Base-by-base conservation (phyloP, 805 yeast species). In the Candida sithepensis region DNA sequence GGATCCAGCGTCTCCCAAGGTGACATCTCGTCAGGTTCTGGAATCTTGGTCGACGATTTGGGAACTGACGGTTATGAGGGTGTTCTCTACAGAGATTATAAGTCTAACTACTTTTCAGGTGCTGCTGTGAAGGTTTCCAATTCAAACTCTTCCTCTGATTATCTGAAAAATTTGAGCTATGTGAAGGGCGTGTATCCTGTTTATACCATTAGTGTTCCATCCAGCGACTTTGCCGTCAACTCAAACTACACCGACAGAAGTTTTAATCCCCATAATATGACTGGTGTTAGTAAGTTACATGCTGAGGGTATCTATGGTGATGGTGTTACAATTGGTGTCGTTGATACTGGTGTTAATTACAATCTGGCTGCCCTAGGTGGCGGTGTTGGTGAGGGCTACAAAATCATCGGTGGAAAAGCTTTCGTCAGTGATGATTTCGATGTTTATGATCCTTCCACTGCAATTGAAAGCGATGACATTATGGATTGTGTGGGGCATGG, bases 401-500 rank as follows among this genome's bases (percentile, higher is more conserved):
- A 49, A n/a, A 48, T 59, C 41, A 48, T 42, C 10, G 48, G 47
- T 23, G 60, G 58, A 33, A 30, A 51, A n/a, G 55, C 47, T 37
- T 48, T 39, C 14, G 52, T 44, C 36, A 48, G 48, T 44, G 50
- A 52, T 28, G 37, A 43, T 32, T 50, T n/a, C 33, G 10, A 26
- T 26, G 24, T 22, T 33, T 9, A 34, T 21, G 46, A 48, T 20
- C 36, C 48, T 43, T n/a, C 20, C 16, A 16, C 44, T 16, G 42
- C 41, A 3, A 41, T 32, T 10, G 48, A 41, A 21, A 44, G 37
- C 24, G 46, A 45, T 37, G 50, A 54, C 43, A 50, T 55, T 14
- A 42, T 21, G 33, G 61, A 57, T 43, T 53, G 59, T 44, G 41
- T 49, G 22, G 61, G 61, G 12, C 61, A 58, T 42, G 61, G 61